Evolutionary conservation across 1,284 basidiomycete species (phyloP), one percentile per base, ranked within the genome.

Genomic region (Phlebopus sp.): DNA sequence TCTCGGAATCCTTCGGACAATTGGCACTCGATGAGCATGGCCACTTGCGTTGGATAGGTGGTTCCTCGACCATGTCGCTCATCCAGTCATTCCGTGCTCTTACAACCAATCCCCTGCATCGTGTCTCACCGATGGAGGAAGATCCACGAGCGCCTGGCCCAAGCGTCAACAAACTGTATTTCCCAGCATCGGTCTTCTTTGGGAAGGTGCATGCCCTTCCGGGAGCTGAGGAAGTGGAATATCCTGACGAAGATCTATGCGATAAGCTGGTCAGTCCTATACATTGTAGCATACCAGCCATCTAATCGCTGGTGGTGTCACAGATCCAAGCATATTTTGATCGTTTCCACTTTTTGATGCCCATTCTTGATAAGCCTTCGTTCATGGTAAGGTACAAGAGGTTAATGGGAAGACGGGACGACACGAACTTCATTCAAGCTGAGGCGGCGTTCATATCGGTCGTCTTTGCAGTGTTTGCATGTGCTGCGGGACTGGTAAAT

Each of bases 21-120:
- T 79, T 93, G 47, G 86, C 90, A 21, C 75, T 92, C 39, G 91
- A 94, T 59, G 91, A 93, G 64, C 84, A 92, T 57, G 91, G 91
- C 18, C 90, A 92, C 67, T 83, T 89, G 73, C 82, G 91, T 52
- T 94, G 91, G 91, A 93, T 94, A 58, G 91, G 91, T 29, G 86
- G 90, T 40, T 92, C 90, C 8, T 92, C 90, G 21, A 92, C 91
- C 9, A 87, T 94, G 82, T 90, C 90, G 8, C 78, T 94, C 55
- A 90, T 94, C 46, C 90, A 93, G 63, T 90, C 88, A 4, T 93
- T 94, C 72, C 82, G 81, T 49, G 80, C 84, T 37, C 66, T 86
- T 52, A 88, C 86, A 15, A 77, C 85, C 11, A 81, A 82, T 19
- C 85, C 87, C 5, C 69, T 86, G n/a, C 79, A 84, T 62, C 84